These are phyloP conservation scores for Scheffersomyces lignosus DNA, from an alignment of 805 yeast genomes.

Conservation along the genomic window DNA sequence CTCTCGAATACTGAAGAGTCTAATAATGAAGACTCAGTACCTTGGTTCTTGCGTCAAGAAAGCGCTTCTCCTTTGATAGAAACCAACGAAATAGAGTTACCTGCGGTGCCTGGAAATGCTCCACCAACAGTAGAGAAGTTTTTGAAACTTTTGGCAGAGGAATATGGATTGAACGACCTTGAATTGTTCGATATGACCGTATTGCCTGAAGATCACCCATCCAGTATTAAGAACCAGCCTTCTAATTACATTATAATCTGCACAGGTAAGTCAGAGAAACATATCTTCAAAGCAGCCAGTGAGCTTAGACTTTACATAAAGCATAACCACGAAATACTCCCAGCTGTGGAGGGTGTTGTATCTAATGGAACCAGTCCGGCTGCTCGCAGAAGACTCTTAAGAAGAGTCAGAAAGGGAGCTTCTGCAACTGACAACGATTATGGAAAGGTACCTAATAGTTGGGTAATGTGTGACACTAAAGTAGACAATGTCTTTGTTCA, in stretches of 20 bases:
- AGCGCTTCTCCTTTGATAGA: slow-evolving; percentile 30
- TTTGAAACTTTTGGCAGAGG: slow-evolving; percentile 48
- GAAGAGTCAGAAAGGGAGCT: slow-evolving; percentile 55
- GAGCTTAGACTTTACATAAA: slow-evolving; percentile 62
- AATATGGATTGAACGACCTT: slow-evolving; percentile 67
- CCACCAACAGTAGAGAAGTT: slow-evolving; percentile 54
- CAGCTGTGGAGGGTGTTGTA: slow-evolving; percentile 70
- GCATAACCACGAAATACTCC: slow-evolving; percentile 35
- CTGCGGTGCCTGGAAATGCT: slow-evolving; percentile 57
- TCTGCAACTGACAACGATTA: slow-evolving; percentile 55
- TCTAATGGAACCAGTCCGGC: slow-evolving; percentile 51
- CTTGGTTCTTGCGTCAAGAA: slow-evolving; percentile 63
- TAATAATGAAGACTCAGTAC: slow-evolving; percentile 29
- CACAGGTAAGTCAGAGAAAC: slow-evolving; percentile 77
- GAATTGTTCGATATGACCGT: slow-evolving; percentile 61
- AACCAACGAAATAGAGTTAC: slow-evolving; percentile 34
- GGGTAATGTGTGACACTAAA: slow-evolving; percentile 79
- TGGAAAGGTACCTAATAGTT: slow-evolving; percentile 62
- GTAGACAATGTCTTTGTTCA: slow-evolving; percentile 68
- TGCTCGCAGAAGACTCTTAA: slow-evolving; percentile 40
- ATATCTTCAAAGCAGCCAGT: slow-evolving; percentile 67
- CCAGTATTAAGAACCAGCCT: slow-evolving; percentile 25
- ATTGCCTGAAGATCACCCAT: slow-evolving; percentile 31
- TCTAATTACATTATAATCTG: slow-evolving; percentile 51
- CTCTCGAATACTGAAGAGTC: too few relatives aligned